These are phyloP conservation scores for Miscanthus sacchariflorus DNA, from an alignment of 202 grass and related monocot genomes.

Conservation along the genomic window DNA sequence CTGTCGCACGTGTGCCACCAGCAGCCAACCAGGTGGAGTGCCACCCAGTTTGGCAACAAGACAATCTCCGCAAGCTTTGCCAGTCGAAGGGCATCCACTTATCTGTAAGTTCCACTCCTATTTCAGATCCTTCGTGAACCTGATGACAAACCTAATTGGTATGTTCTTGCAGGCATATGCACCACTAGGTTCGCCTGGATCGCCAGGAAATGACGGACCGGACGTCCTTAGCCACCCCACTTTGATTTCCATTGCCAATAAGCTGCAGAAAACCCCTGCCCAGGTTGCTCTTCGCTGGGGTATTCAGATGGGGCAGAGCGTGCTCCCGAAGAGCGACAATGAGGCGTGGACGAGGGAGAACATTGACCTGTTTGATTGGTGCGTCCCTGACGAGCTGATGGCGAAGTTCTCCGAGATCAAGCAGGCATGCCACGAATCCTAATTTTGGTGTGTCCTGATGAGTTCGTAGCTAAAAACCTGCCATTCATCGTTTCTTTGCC, in stretches of 20 bases:
- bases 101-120: too few relatives aligned
- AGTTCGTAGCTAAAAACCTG: neutral
- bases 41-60: conserved; percentile 73
- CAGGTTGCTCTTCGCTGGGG: conserved; percentile 73
- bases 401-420: conserved; percentile 51
- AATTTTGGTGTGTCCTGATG: neutral
- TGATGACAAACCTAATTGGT: too few relatives aligned
- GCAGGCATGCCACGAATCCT: conserved; percentile 24
- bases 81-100: too few relatives aligned
- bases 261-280: conserved; percentile 41
- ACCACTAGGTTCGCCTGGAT: conserved; percentile 64
- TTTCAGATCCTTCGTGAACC: too few relatives aligned
- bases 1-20: conserved; percentile 50
- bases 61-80: conserved; percentile 53
- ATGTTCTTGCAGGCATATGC: conserved; percentile 55
- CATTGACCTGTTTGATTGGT: conserved; percentile 64
- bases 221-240: conserved; percentile 46
- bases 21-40: conserved; percentile 77
- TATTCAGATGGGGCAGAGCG: conserved; percentile 65
- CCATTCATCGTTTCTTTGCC: neutral
- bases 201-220: conserved; percentile 50
- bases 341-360: conserved; percentile 57
- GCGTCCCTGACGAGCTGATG: conserved; percentile 54
- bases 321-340: conserved; percentile 65
- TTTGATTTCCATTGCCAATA: conserved; percentile 34